Evolutionary conservation across 129 eudicot species (phyloP).

Genomic region (Artemisia tridentata): DNA sequence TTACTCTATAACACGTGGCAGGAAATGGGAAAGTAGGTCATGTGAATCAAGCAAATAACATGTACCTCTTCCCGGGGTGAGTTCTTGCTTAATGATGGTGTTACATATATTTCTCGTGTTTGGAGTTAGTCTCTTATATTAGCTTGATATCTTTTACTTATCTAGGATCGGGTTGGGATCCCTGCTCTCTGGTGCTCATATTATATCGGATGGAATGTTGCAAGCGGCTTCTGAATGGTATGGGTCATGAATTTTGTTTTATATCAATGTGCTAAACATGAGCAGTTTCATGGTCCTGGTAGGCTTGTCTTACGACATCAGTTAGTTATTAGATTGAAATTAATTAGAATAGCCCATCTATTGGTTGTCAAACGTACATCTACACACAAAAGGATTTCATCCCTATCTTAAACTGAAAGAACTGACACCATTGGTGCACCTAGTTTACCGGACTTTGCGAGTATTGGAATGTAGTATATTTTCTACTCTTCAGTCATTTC

Average conservation of each 20-base stretch:
- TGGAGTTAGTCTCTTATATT: conserved; percentile 6
- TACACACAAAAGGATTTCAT: too few species aligned
- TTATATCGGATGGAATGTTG: conserved; percentile 91
- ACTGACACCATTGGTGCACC: too few species aligned
- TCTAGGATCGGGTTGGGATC: conserved; percentile 95
- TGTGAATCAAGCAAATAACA: conserved; percentile 98
- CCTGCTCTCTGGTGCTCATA: conserved; percentile 88
- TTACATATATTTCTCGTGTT: neutral
- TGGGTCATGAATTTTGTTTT: conserved; percentile 14
- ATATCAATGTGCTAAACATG: neutral
- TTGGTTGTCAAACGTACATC: too few species aligned
- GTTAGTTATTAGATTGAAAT: too few species aligned
- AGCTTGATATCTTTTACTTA: conserved; percentile 12
- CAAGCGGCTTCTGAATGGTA: conserved; percentile 98
- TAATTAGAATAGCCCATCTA: too few species aligned
- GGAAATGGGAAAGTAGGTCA: conserved; percentile 97
- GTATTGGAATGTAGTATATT: too few species aligned
- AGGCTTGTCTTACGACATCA: too few species aligned
- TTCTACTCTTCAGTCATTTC: too few species aligned
- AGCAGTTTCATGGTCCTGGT: too few species aligned
- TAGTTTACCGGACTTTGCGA: too few species aligned
- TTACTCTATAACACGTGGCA: conserved; percentile 32
- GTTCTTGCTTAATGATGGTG: conserved; percentile 29
- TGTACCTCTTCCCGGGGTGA: conserved; percentile 98
- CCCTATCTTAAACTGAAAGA: too few species aligned